Conservation (phyloP, 2,329 filamentous ascomycete genomes). For the Penicillium olsonii region DNA sequence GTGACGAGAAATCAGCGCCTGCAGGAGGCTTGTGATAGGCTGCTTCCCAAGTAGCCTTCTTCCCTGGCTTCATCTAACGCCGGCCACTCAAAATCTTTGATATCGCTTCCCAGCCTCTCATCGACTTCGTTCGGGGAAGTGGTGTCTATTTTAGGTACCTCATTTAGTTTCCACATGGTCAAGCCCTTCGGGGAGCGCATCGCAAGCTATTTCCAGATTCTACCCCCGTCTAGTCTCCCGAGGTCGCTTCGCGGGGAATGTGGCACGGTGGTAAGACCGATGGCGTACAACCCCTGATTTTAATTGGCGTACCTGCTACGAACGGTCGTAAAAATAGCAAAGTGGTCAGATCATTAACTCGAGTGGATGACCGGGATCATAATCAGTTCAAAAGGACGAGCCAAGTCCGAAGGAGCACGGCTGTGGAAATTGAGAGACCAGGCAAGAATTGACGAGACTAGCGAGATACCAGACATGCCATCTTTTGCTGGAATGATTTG, state of each 20-base stretch:
- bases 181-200: not conserved
- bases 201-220: not conserved
- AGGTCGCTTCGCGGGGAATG: conserved; percentile 1
- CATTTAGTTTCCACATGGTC: not conserved
- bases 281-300: not conserved
- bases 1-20: conserved; percentile 33
- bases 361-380: not conserved
- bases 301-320: conserved; percentile 10
- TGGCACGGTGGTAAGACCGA: conserved; percentile 2
- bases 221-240: not conserved
- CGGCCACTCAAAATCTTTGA: not conserved
- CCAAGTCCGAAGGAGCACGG: not conserved
- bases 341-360: not conserved
- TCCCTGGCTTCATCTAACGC: conserved; percentile 14
- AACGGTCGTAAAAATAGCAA: conserved; percentile 10
- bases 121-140: not conserved
- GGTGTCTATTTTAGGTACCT: not conserved
- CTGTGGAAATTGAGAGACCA: not conserved
- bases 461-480: not conserved
- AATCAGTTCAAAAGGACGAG: not conserved
- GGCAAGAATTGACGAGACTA: conserved; percentile 4
- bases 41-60: conserved; percentile 9
- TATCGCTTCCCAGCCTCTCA: conserved; percentile 15
- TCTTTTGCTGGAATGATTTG: not conserved
- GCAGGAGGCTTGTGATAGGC: conserved; percentile 31